Conservation (phyloP, 345 rosid species). For the Tarenaya hassleriana region DNA sequence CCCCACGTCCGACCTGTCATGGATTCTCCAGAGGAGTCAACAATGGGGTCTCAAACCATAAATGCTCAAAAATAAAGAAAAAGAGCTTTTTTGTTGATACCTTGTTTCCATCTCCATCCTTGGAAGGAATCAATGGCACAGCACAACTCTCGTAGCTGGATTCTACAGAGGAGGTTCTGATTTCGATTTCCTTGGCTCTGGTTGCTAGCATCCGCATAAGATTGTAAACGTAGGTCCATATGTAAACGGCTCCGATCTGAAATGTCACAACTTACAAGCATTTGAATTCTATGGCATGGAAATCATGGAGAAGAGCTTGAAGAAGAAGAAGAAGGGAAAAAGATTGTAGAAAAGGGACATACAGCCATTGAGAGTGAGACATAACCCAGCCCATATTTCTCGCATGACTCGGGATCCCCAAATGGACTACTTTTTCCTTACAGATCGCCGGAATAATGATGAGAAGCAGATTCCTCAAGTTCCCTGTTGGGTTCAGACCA, state of each 20-base stretch:
- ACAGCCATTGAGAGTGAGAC: conserved; percentile 70
- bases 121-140: conserved; percentile 35
- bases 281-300: not conserved
- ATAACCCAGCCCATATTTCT: conserved; percentile 44
- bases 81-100: conserved; percentile 10
- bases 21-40: conserved; percentile 12
- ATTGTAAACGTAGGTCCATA: conserved; percentile 54
- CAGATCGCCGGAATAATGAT: conserved; percentile 66
- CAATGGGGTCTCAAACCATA: not conserved
- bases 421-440: conserved; percentile 58
- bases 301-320: not conserved
- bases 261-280: conserved; percentile 1
- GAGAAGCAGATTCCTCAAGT: conserved; percentile 57
- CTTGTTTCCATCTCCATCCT: conserved; percentile 20
- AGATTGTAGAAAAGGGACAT: conserved; percentile 12
- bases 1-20: conserved; percentile 28
- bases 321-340: not conserved
- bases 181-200: conserved; percentile 14
- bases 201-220: conserved; percentile 40
- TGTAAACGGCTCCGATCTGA: conserved; percentile 56
- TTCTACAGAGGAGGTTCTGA: conserved; percentile 20
- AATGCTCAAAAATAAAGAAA: not conserved
- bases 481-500: conserved; percentile 33
- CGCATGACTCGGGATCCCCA: conserved; percentile 48
- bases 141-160: conserved; percentile 21